A percentile compares a stretch with the other conserved stretches of the same genome.
phyloP scores from a whole-genome alignment of 805 yeast genomes.

The Yarrowia osloensis region DNA sequence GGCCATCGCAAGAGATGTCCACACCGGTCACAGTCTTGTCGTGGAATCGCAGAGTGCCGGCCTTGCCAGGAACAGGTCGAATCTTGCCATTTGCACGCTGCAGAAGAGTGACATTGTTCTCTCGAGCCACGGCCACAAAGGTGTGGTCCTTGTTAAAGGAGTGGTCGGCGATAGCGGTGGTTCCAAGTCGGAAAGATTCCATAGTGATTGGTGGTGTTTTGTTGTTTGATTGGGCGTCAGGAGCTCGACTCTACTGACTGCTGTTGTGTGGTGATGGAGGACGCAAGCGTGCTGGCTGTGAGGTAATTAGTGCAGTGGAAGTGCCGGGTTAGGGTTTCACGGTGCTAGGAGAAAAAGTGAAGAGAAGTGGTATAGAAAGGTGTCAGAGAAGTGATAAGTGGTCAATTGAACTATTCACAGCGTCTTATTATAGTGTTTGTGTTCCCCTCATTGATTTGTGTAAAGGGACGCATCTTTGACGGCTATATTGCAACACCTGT shows the following conservation, averaged over 20 bases:
- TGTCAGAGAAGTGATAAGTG: too few relatives aligned
- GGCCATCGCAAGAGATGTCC: conserved; percentile 78
- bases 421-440: not conserved
- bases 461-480: too few relatives aligned
- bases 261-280: not conserved
- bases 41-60: conserved; percentile 47
- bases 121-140: conserved; percentile 79
- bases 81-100: conserved; percentile 15
- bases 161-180: conserved; percentile 87
- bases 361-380: not conserved
- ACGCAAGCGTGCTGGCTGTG: not conserved
- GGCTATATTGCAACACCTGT: not conserved
- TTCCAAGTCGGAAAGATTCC: conserved; percentile 51
- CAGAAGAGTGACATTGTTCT: conserved; percentile 55
- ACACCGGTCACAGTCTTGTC: conserved; percentile 94
- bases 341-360: not conserved
- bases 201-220: not conserved
- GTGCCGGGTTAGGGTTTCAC: conserved; percentile 1
- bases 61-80: conserved; percentile 23
- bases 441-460: not conserved
- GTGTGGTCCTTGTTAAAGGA: conserved; percentile 71
- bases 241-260: conserved; percentile 44
- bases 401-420: not conserved
- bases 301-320: not conserved
- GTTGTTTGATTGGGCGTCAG: conserved; percentile 33